phyloP scores from a whole-genome alignment of 768 basidiomycete species.

The Xerocomus brunneocitrinus region DNA sequence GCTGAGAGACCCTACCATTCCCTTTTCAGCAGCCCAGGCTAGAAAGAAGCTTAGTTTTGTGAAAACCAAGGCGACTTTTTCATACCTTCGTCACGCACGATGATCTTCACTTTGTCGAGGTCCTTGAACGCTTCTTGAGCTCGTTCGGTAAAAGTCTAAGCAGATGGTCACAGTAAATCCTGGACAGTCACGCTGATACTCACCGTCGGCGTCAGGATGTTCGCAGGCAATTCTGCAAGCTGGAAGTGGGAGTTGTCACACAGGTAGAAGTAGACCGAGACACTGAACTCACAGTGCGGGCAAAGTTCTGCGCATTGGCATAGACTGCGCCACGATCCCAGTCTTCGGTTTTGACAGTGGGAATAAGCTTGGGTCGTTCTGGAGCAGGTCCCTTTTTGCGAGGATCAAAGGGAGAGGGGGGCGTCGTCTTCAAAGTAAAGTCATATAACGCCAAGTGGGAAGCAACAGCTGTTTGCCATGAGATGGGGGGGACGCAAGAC shows the following conservation, averaged over 20 bases:
- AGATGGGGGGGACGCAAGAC: background rate
- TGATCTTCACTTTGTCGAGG: constrained; percentile 62
- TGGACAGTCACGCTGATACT: constrained; percentile 8
- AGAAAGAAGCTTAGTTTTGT: background rate
- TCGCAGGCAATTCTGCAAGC: constrained; percentile 83
- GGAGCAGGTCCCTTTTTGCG: constrained; percentile 48
- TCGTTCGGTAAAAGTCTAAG: constrained; percentile 67
- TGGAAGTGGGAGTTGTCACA: constrained; percentile 33
- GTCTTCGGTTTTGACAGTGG: constrained; percentile 43
- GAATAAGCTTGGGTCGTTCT: constrained; percentile 45
- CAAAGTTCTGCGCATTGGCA: constrained; percentile 74
- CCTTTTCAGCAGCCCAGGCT: constrained; percentile 82
- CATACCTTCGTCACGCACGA: constrained; percentile 69
- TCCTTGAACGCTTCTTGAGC: constrained; percentile 62
- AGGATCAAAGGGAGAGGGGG: constrained; percentile 62
- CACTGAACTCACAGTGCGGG: constrained; percentile 54
- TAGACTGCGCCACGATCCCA: constrained; percentile 75
- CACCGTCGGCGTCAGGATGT: constrained; percentile 82
- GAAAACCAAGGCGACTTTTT: background rate
- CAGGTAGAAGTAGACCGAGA: background rate
- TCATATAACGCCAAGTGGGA: constrained; percentile 71
- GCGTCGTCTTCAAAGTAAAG: constrained; percentile 74
- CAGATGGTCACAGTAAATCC: background rate
- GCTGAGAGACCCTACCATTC: constrained; percentile 54
- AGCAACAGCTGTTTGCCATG: constrained; percentile 54